Evolutionary conservation across 139 green algal genomes (phyloP).

Genomic region (Micromonas commoda): DNA sequence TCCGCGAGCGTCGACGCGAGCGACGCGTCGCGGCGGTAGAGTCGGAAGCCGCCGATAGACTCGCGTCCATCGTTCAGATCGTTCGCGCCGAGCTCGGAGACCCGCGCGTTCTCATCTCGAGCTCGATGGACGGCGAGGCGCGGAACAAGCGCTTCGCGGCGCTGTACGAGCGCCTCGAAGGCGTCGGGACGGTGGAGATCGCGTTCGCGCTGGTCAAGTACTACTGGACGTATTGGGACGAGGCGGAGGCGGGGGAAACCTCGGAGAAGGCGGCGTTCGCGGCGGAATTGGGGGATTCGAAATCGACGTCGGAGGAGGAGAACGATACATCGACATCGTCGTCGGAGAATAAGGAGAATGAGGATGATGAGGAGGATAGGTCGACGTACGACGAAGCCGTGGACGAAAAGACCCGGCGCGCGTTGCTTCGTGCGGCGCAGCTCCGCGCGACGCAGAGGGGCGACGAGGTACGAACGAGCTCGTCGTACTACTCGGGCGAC

Average conservation of each 20-base stretch:
- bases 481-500: background rate
- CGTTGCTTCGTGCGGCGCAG: background rate
- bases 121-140: background rate
- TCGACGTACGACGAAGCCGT: no score
- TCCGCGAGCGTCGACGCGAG: background rate
- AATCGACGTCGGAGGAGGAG: background rate
- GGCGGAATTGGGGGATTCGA: background rate
- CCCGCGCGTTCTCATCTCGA: background rate
- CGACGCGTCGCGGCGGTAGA: background rate
- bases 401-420: background rate
- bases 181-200: background rate
- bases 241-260: constrained; percentile 1
- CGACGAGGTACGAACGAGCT: background rate
- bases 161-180: background rate
- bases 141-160: background rate
- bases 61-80: background rate
- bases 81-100: background rate
- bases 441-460: background rate
- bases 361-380: no score
- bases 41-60: no score
- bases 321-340: background rate
- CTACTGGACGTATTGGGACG: background rate
- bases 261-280: background rate
- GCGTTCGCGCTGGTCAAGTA: background rate
- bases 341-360: background rate